These are phyloP conservation scores for Chimonanthus praecox DNA, from an alignment of 164 flowering plant species.

Conservation along the genomic window DNA sequence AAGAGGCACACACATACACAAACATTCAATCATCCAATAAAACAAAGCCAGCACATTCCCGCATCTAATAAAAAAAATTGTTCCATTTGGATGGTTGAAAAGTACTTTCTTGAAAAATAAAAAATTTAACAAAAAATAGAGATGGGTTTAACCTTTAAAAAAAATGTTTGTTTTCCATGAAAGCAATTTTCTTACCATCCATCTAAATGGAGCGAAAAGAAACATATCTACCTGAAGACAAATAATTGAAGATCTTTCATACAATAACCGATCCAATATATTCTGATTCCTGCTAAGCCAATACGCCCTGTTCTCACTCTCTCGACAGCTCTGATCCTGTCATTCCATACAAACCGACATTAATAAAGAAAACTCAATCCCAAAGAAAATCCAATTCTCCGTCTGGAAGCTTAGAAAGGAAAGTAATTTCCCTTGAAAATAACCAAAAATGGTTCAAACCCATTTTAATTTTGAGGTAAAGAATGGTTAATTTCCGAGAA, in stretches of 20 bases:
- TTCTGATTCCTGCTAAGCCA: slow-evolving; percentile 76
- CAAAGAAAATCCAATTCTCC: neutral
- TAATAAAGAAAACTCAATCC: neutral
- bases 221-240: slow-evolving; percentile 68
- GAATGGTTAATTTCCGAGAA: no score
- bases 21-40: neutral
- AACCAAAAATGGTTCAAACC: no score
- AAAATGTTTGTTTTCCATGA: no score
- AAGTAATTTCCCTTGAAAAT: no score
- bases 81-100: neutral
- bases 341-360: neutral
- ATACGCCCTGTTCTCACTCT: slow-evolving; percentile 62
- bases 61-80: neutral
- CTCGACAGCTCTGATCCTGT: slow-evolving; percentile 62
- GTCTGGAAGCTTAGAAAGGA: no score
- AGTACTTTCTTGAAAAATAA: neutral
- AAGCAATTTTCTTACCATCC: no score
- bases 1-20: neutral
- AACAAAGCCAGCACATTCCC: neutral
- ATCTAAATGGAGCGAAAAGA: neutral
- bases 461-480: no score
- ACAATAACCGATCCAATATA: slow-evolving; percentile 73
- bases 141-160: neutral
- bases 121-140: neutral
- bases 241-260: slow-evolving; percentile 79